phyloP scores from a whole-genome alignment of 169 alveolate species.

The Plasmodium gonderi region DNA sequence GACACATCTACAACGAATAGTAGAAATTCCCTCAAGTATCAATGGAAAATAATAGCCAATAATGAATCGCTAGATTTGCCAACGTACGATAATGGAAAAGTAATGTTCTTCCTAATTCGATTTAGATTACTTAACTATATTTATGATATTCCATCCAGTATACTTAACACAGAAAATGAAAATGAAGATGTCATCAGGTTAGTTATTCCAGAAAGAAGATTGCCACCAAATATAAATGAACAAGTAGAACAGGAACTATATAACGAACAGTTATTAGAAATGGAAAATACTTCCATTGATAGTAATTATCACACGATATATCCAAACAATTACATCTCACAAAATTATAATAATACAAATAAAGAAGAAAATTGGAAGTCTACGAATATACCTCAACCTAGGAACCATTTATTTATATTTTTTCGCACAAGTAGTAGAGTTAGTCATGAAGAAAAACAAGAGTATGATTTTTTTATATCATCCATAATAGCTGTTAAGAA shows the following conservation, averaged over 20 bases:
- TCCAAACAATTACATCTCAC: conserved; percentile 27
- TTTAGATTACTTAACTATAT: conserved; percentile 61
- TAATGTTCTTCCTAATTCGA: conserved; percentile 54
- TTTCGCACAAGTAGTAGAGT: conserved; percentile 60
- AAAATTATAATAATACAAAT: conserved; percentile 16
- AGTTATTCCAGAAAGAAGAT: conserved; percentile 64
- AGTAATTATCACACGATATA: conserved; percentile 30
- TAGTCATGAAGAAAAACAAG: conserved; percentile 75
- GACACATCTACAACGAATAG: conserved; percentile 2
- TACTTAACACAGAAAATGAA: conserved; percentile 46
- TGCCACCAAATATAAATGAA: conserved; percentile 63
- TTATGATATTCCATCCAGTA: conserved; percentile 67
- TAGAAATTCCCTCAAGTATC: conserved; percentile 32
- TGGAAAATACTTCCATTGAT: conserved; percentile 6
- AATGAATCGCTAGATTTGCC: conserved; percentile 74
- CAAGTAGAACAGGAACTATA: conserved; percentile 66
- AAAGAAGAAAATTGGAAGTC: conserved; percentile 43
- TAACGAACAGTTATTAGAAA: conserved; percentile 46
- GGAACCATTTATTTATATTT: conserved; percentile 52
- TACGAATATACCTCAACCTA: conserved; percentile 60
- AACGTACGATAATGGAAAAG: conserved; percentile 70
- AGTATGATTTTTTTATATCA: conserved; percentile 61
- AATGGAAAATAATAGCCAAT: conserved; percentile 52
- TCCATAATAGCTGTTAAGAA: conserved; percentile 70
- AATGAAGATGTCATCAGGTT: conserved; percentile 60